Conservation (phyloP, 2,329 filamentous ascomycete genomes). For the Fusarium annulatum region DNA sequence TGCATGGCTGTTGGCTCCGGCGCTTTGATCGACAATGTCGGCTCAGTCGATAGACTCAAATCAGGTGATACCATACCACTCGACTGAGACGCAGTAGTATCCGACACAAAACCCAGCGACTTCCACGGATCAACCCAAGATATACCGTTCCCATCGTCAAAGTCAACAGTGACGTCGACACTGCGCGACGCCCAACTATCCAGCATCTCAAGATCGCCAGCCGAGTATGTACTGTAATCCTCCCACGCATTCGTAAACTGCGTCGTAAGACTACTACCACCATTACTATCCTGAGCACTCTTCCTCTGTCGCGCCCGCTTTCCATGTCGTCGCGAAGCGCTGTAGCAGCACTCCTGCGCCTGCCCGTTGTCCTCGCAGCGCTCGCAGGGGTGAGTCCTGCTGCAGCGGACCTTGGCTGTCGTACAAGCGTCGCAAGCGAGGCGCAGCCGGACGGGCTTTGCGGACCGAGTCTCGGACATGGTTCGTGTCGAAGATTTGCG, state of each 20-base stretch:
- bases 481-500: background rate
- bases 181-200: conserved; percentile 18
- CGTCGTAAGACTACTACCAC: background rate
- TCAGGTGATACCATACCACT: conserved; percentile 11
- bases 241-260: conserved; percentile 10
- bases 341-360: conserved; percentile 24
- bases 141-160: conserved; percentile 13
- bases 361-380: conserved; percentile 27
- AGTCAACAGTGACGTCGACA: conserved; percentile 16
- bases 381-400: conserved; percentile 32
- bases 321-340: conserved; percentile 19
- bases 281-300: background rate
- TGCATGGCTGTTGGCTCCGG: background rate
- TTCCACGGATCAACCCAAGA: conserved; percentile 23
- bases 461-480: conserved; percentile 16
- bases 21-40: background rate
- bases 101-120: background rate
- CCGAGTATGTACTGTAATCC: background rate
- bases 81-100: background rate
- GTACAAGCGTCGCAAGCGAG: conserved; percentile 35
- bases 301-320: conserved; percentile 25
- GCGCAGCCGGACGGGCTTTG: conserved; percentile 24
- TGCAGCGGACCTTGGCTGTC: conserved; percentile 33
- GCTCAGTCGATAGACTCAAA: background rate
- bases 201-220: background rate